These are phyloP conservation scores for Lasiodiplodia citricola DNA, from an alignment of 2,329 filamentous ascomycete species.

Conservation along the genomic window DNA sequence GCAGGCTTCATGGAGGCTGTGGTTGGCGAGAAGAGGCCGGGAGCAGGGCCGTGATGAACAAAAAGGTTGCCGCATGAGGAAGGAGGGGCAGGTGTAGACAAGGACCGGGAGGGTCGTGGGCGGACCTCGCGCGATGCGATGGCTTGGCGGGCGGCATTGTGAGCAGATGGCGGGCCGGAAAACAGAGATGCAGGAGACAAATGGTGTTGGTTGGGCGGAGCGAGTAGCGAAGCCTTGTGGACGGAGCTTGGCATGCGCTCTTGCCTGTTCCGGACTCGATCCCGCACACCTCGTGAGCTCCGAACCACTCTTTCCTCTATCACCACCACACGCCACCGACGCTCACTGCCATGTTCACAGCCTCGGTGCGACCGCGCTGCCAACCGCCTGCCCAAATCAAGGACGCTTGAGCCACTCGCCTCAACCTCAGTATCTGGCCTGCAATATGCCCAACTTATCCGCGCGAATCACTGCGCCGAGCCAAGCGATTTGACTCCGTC, in stretches of 20 bases:
- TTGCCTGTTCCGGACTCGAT: background rate
- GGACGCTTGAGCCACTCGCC: background rate
- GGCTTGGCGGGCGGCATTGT: conserved; percentile 12
- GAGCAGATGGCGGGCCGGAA: background rate
- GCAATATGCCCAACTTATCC: conserved; percentile 2
- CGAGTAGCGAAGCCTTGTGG: background rate
- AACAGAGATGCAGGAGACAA: background rate
- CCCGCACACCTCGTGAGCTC: background rate
- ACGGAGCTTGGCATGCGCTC: conserved; percentile 8
- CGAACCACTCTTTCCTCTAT: background rate
- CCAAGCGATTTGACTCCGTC: background rate
- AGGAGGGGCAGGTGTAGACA: background rate
- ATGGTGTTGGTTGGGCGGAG: conserved; percentile 4
- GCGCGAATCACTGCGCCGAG: conserved; percentile 6
- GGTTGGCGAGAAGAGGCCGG: background rate
- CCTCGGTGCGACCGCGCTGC: background rate
- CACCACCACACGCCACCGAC: background rate
- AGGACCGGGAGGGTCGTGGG: background rate
- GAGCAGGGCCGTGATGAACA: background rate
- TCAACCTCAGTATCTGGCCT: background rate
- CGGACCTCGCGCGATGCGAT: background rate
- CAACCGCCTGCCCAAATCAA: background rate
- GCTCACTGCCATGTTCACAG: background rate
- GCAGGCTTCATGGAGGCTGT: background rate
- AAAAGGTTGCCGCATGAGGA: background rate